A percentile compares a stretch with the other conserved stretches of the same genome.
phyloP scores from a whole-genome alignment of 768 basidiomycete genomes.

The Russula emetica region DNA sequence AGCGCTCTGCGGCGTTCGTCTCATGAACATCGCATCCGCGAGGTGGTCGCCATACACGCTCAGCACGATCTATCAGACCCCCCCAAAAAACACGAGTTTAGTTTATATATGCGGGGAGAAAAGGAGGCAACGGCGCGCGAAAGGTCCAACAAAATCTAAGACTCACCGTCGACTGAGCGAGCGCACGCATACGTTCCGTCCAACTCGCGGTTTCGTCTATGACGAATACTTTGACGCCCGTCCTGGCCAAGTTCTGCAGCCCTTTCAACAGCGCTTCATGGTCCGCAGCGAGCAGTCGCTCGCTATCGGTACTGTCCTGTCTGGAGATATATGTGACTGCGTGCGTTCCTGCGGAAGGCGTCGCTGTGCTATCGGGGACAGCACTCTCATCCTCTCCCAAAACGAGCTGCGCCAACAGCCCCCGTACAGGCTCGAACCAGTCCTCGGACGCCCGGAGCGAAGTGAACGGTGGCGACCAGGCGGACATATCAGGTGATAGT shows the following conservation, averaged over 20 bases:
- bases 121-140: neutral
- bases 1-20: constrained; percentile 12
- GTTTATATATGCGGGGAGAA: neutral
- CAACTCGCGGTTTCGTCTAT: constrained; percentile 22
- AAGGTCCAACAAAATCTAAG: neutral
- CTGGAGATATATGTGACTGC: constrained; percentile 65
- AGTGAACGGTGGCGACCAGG: constrained; percentile 36
- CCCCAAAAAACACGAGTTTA: neutral
- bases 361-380: constrained; percentile 14
- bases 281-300: constrained; percentile 50
- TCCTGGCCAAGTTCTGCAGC: constrained; percentile 45
- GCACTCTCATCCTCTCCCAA: constrained; percentile 35
- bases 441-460: constrained; percentile 40
- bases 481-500: constrained; percentile 26
- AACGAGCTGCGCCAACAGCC: constrained; percentile 44
- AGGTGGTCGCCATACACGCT: constrained; percentile 23
- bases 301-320: constrained; percentile 47
- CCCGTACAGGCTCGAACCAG: constrained; percentile 40
- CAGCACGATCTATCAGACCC: constrained; percentile 19
- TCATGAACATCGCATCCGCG: constrained; percentile 24
- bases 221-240: constrained; percentile 18
- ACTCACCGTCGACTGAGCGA: constrained; percentile 24
- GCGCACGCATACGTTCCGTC: constrained; percentile 24
- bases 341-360: constrained; percentile 34
- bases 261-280: constrained; percentile 59